A percentile compares a stretch with the other conserved stretches of the same genome.
These are phyloP conservation scores for Scopulariopsis brevicaulis DNA, from an alignment of 2,329 filamentous ascomycete species.

Conservation along the genomic window DNA sequence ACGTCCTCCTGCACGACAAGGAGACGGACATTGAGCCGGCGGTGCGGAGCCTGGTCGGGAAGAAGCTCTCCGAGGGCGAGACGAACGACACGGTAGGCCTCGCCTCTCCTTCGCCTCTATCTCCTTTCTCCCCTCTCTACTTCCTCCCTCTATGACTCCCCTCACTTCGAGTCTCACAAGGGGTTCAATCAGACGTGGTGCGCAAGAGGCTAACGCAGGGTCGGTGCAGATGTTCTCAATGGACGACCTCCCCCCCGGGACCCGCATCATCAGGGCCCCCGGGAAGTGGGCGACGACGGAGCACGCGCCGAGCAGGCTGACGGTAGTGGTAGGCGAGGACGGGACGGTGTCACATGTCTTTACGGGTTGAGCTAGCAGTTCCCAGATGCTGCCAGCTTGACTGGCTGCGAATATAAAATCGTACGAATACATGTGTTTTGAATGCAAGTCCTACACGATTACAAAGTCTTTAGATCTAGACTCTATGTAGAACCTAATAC, in stretches of 20 bases:
- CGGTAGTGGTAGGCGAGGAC: conserved; percentile 46
- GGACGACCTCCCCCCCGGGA: conserved; percentile 42
- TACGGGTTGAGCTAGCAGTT: conserved; percentile 29
- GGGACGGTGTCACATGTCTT: conserved; percentile 49
- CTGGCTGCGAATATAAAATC: neutral
- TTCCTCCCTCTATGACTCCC: no score
- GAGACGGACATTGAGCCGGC: neutral
- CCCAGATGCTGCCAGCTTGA: neutral
- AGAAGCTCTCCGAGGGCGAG: conserved; percentile 40
- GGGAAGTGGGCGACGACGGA: conserved; percentile 47
- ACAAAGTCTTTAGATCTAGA: no score
- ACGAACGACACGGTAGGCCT: conserved; percentile 42
- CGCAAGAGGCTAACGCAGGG: conserved; percentile 1
- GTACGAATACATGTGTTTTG: no score
- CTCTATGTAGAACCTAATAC: no score
- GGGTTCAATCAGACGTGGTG: neutral
- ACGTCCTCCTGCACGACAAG: neutral
- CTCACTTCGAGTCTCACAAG: no score
- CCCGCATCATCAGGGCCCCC: conserved; percentile 39
- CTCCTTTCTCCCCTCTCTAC: neutral
- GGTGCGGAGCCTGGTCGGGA: conserved; percentile 44
- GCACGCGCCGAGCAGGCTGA: conserved; percentile 39
- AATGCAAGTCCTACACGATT: no score
- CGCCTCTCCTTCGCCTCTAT: neutral
- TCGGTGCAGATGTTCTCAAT: conserved; percentile 42